Evolutionary conservation across 1,284 basidiomycete species (phyloP).

Genomic region (Microbotryum silenes-acaulis): DNA sequence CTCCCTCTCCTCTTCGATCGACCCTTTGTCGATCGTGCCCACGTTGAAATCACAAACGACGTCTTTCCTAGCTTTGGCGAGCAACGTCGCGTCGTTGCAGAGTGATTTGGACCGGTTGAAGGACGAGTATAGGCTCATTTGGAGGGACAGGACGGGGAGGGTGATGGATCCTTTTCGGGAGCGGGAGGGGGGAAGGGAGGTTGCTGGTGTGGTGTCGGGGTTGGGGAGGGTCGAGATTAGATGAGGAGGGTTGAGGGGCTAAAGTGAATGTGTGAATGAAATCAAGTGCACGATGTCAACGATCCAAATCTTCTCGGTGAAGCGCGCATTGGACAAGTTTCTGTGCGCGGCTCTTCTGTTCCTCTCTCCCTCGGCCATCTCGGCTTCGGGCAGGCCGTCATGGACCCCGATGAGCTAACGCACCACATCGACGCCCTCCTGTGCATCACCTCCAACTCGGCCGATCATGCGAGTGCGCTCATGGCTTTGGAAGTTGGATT

Average conservation of each 20-base stretch:
- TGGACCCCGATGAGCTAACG: too few species aligned
- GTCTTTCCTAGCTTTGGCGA: conserved; percentile 33
- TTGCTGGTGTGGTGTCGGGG: conserved; percentile 3
- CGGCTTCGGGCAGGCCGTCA: too few species aligned
- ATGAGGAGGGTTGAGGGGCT: neutral
- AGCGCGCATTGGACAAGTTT: too few species aligned
- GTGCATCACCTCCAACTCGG: neutral
- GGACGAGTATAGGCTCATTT: conserved; percentile 34
- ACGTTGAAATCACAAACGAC: conserved; percentile 34
- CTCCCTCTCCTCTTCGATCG: conserved; percentile 5
- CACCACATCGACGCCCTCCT: conserved; percentile 8
- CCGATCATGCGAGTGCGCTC: conserved; percentile 9
- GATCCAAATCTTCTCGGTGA: too few species aligned
- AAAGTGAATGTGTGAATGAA: too few species aligned
- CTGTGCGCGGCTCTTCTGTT: too few species aligned
- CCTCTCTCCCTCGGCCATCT: too few species aligned
- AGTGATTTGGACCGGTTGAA: conserved; percentile 29
- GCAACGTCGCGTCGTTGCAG: conserved; percentile 29
- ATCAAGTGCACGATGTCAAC: too few species aligned
- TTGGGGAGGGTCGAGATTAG: conserved; percentile 13
- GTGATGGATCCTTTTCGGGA: conserved; percentile 31
- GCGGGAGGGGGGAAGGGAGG: neutral
- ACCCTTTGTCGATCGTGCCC: conserved; percentile 24
- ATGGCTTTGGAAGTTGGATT: conserved; percentile 12
- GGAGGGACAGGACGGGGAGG: conserved; percentile 32